Conservation (phyloP, 2,329 filamentous ascomycete genomes). For the Penicillium crustosum region DNA sequence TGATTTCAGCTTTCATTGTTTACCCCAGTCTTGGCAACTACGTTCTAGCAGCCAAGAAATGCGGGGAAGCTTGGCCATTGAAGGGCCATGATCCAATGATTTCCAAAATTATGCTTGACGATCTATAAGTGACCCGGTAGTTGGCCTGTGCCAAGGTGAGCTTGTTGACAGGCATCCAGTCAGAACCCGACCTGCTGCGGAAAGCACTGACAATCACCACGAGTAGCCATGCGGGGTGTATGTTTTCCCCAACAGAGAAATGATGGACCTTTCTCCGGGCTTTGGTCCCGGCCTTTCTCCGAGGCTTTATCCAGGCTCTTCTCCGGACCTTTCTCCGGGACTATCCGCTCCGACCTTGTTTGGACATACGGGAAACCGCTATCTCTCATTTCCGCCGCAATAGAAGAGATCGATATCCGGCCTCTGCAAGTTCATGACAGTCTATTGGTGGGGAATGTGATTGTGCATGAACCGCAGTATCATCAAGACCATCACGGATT, state of each 20-base stretch:
- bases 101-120: not conserved
- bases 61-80: slow-evolving; percentile 12
- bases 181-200: not conserved
- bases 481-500: slow-evolving; percentile 38
- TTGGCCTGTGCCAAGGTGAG: not conserved
- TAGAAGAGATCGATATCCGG: slow-evolving; percentile 44
- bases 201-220: not conserved
- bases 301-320: not conserved
- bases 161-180: not conserved
- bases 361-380: not conserved
- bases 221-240: not conserved
- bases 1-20: not conserved
- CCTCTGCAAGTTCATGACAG: slow-evolving; percentile 49
- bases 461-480: slow-evolving; percentile 48
- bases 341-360: not conserved
- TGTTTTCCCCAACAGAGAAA: not conserved
- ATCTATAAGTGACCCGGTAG: not conserved
- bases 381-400: slow-evolving; percentile 11
- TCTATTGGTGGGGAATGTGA: slow-evolving; percentile 45
- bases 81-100: not conserved
- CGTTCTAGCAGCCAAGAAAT: not conserved
- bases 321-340: not conserved
- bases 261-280: not conserved
- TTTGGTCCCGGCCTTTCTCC: not conserved
- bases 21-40: slow-evolving; percentile 11